Conservation (phyloP, 345 rosid genomes). For the Boechera stricta region DNA sequence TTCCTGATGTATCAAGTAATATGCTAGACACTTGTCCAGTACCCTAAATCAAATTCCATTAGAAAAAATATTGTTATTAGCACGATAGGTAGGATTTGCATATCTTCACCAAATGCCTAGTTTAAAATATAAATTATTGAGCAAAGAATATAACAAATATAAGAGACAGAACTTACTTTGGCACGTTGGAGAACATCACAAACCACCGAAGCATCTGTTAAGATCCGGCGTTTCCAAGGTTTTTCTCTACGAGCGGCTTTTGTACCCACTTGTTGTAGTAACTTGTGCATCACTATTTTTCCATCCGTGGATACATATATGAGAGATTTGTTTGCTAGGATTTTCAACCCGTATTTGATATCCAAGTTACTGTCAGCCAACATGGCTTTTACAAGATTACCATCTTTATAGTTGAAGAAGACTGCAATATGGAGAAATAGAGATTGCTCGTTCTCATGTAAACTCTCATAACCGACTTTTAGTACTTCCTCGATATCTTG, state of each 20-base stretch:
- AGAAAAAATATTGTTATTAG: no score
- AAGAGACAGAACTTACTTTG: no score
- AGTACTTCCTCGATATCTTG: conserved; percentile 23
- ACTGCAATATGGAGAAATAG: conserved; percentile 51
- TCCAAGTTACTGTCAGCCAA: not conserved
- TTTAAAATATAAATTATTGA: no score
- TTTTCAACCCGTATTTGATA: not conserved
- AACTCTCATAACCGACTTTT: conserved; percentile 40
- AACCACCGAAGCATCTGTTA: conserved; percentile 4
- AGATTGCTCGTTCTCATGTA: conserved; percentile 17
- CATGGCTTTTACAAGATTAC: not conserved
- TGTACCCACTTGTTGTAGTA: conserved; percentile 40
- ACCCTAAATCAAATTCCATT: no score
- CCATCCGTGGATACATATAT: not conserved
- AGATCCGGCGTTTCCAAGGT: conserved; percentile 30
- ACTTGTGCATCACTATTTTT: conserved; percentile 37
- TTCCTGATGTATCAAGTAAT: conserved; percentile 2
- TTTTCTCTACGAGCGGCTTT: conserved; percentile 11
- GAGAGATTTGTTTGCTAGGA: conserved; percentile 33
- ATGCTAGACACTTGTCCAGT: conserved; percentile 31
- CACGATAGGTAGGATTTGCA: no score
- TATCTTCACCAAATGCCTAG: no score
- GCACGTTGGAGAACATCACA: no score
- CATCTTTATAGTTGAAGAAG: conserved; percentile 27
- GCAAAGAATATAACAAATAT: no score